Evolutionary conservation across 2,329 filamentous ascomycete genomes (phyloP), one percentile per base, ranked within the genome.

Genomic region (Chalaropsis ovoidea): DNA sequence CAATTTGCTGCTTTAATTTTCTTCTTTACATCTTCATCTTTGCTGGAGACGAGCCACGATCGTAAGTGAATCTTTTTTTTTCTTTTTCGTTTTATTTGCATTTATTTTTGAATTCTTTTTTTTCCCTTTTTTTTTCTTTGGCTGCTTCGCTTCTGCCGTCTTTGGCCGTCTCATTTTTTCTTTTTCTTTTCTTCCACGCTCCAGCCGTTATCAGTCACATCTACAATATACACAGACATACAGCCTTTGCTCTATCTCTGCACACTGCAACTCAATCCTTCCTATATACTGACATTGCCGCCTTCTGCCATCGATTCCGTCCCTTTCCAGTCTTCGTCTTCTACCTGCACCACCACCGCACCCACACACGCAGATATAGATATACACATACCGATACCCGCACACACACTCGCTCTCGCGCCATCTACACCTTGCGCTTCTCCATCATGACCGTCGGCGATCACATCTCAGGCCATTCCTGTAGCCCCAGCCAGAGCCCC

Each of bases 381-480:
- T 7, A 35, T 35, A 35, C 31, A 35, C 31, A 35, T 7, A 35
- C 31, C 3, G 3, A 35, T 7, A 35, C 31, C 3, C 31, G 7
- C 8, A 39, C 35, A 39, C 35, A 39, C 35, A 39, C 35, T 52
- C 13, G 8, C 47, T 11, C 13, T 52, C 7, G 24, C 22, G 19
- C 24, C 7, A 13, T 24, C 22, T 39, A 42, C 19, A 19, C 2
- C 13, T n/a, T 61, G 17, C 41, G n/a, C 58, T 61, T 24, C 8
- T 24, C n/a, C 52, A 35, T 22, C 52, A 45, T 61, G 58, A 43
- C 58, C 11, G 41, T 61, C 58, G 35, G 19, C 35, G 58, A 61
- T n/a, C 52, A 42, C 45, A 49, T 49, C 45, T 24, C 45, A 19
- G 45, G 45, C 19, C 45, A 24, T 52, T 52, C 47, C 24, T 52